These are phyloP conservation scores for Zasmidium citrigriseum DNA, from an alignment of 2,329 filamentous ascomycete species.

Conservation along the genomic window DNA sequence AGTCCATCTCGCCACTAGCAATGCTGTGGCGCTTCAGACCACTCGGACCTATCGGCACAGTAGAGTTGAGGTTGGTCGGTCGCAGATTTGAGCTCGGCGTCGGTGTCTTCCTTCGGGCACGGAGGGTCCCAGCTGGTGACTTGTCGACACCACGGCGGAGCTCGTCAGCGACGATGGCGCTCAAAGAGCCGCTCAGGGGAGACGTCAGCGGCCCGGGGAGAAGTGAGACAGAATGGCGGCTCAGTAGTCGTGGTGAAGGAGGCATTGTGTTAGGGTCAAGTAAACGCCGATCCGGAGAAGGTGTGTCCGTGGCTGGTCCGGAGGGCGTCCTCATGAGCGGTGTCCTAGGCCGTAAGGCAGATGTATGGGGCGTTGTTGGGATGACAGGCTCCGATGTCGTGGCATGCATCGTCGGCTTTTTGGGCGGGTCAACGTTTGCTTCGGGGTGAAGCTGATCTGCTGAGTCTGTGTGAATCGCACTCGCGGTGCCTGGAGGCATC, in stretches of 20 bases:
- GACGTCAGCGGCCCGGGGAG: slow-evolving; percentile 61
- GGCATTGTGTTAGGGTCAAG: slow-evolving; percentile 26
- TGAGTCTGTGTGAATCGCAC: slow-evolving; percentile 33
- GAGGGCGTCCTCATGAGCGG: slow-evolving; percentile 27
- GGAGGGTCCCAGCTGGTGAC: slow-evolving; percentile 20
- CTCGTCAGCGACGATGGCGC: slow-evolving; percentile 65
- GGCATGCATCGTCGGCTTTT: slow-evolving; percentile 36
- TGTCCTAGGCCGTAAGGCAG: slow-evolving; percentile 23
- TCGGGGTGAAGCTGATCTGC: slow-evolving; percentile 21
- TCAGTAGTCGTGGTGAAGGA: slow-evolving; percentile 42
- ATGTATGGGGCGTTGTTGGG: slow-evolving; percentile 24
- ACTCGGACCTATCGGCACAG: slow-evolving; percentile 5
- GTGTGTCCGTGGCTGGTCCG: slow-evolving; percentile 11
- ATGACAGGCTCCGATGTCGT: slow-evolving; percentile 37
- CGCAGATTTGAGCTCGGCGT: slow-evolving; percentile 9
- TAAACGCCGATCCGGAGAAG: slow-evolving; percentile 14
- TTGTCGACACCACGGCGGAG: slow-evolving; percentile 56
- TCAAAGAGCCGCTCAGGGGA: slow-evolving; percentile 61
- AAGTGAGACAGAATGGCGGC: slow-evolving; percentile 54
- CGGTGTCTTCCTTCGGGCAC: slow-evolving; percentile 14
- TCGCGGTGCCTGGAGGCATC: slow-evolving; percentile 24
- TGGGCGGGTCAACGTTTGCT: slow-evolving; percentile 16
- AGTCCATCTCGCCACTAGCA: slow-evolving; percentile 27
- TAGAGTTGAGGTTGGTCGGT: slow-evolving; percentile 7
- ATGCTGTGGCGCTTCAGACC: slow-evolving; percentile 27